Conservation (phyloP, 208 protist genomes). For the Trypanosoma grayi region DNA sequence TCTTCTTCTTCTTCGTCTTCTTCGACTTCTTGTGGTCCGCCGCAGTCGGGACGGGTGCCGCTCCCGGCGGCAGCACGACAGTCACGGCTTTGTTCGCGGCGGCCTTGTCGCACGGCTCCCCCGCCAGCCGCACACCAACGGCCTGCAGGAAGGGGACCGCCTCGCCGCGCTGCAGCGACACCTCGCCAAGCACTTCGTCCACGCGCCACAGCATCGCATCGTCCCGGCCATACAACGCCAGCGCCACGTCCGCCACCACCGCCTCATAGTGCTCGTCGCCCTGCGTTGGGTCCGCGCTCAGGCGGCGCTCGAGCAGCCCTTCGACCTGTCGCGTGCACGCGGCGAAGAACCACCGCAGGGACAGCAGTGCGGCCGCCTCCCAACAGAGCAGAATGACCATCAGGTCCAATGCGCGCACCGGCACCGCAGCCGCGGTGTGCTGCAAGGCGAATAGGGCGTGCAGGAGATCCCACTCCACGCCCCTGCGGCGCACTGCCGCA, state of each 20-base stretch:
- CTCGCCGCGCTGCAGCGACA: neutral
- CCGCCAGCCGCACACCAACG: neutral
- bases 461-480: slow-evolving; percentile 6
- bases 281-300: neutral
- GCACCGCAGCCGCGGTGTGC: neutral
- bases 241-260: neutral
- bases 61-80: too few species aligned
- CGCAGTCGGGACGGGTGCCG: too few species aligned
- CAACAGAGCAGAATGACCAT: slow-evolving; percentile 26
- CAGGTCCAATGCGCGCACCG: neutral
- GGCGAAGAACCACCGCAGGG: slow-evolving; percentile 15
- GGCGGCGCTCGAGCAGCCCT: neutral
- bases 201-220: slow-evolving; percentile 11
- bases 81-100: too few species aligned
- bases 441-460: slow-evolving; percentile 8
- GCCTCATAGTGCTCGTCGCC: neutral
- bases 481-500: neutral
- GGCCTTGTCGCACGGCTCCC: too few species aligned
- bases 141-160: slow-evolving; percentile 1
- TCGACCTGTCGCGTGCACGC: slow-evolving; percentile 5
- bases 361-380: neutral
- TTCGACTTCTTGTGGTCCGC: neutral
- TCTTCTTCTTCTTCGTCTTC: neutral
- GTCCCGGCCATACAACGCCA: slow-evolving; percentile 17
- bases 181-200: neutral